These are phyloP conservation scores for Alloteropsis semialata DNA, from an alignment of 176 grass and related monocot genomes.

Conservation along the genomic window DNA sequence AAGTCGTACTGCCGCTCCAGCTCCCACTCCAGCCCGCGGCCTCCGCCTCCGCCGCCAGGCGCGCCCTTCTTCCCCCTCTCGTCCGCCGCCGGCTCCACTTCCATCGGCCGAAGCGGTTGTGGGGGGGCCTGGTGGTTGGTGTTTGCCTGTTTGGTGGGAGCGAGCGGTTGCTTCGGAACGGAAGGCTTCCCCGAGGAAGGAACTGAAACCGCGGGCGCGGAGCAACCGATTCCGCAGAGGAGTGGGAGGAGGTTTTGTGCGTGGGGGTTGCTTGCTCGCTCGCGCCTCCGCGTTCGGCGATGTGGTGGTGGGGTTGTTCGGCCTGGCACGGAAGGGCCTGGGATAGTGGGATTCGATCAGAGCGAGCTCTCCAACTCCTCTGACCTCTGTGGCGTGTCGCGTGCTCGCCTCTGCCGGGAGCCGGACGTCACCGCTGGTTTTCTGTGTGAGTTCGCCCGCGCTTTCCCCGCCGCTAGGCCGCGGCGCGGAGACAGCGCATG, in stretches of 20 bases:
- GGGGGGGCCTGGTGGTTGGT: neutral
- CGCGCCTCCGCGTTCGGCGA: neutral
- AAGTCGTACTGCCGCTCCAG: slow-evolving; percentile 35
- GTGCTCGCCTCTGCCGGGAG: neutral
- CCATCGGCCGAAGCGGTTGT: slow-evolving; percentile 3
- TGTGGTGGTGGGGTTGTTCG: neutral
- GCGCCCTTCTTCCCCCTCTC: slow-evolving; percentile 8
- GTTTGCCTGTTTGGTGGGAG: neutral
- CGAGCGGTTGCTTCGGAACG: slow-evolving; percentile 30
- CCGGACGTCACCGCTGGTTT: neutral
- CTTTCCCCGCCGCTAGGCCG: too few species aligned
- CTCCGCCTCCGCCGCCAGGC: neutral
- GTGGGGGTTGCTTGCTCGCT: neutral
- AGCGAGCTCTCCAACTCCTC: neutral
- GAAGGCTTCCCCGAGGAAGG: slow-evolving; percentile 2
- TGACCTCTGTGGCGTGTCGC: neutral
- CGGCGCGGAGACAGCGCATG: too few species aligned
- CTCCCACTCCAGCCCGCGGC: slow-evolving; percentile 47
- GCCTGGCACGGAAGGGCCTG: neutral
- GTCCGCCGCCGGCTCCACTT: slow-evolving; percentile 30
- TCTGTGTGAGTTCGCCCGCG: too few species aligned
- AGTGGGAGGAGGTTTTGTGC: neutral
- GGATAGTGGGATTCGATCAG: neutral
- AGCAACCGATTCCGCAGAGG: neutral
- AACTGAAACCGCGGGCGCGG: neutral